A percentile compares a stretch with the other conserved stretches of the same genome.
These are phyloP conservation scores for Cercospora sesami DNA, from an alignment of 2,329 filamentous ascomycete genomes.

Conservation along the genomic window DNA sequence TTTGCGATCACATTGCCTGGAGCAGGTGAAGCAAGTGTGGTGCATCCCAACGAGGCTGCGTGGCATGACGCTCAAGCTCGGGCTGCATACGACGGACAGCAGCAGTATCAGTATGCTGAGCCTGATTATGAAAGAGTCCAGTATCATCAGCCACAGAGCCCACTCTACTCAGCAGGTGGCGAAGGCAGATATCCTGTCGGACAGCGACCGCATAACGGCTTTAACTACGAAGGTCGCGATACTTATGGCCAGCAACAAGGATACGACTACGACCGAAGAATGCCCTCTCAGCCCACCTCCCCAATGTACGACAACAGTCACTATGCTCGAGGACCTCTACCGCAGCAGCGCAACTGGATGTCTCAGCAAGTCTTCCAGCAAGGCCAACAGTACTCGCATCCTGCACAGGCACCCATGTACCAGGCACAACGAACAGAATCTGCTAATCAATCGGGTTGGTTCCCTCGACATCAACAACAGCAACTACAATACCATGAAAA, in stretches of 20 bases:
- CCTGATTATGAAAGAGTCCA: constrained; percentile 5
- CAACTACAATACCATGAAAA: background rate
- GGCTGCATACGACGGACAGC: background rate
- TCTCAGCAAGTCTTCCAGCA: constrained; percentile 2
- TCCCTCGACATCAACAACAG: constrained; percentile 3
- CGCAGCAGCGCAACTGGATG: constrained; percentile 8
- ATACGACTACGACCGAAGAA: background rate
- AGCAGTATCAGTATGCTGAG: constrained; percentile 21
- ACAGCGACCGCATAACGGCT: background rate
- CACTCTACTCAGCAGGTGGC: background rate
- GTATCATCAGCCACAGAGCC: constrained; percentile 3
- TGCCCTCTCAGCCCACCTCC: background rate
- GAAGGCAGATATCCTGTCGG: background rate
- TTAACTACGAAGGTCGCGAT: background rate
- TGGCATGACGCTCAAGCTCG: background rate
- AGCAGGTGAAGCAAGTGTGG: background rate
- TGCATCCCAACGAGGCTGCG: background rate
- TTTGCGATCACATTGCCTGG: constrained; percentile 32
- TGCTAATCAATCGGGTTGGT: constrained; percentile 1
- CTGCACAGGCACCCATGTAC: constrained; percentile 10
- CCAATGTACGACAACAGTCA: background rate
- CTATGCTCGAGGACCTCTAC: background rate
- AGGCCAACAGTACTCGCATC: constrained; percentile 15
- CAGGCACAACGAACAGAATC: constrained; percentile 7
- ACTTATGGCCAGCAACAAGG: background rate